Evolutionary conservation across 169 alveolate genomes (phyloP).

Genomic region (Perkinsus olseni): DNA sequence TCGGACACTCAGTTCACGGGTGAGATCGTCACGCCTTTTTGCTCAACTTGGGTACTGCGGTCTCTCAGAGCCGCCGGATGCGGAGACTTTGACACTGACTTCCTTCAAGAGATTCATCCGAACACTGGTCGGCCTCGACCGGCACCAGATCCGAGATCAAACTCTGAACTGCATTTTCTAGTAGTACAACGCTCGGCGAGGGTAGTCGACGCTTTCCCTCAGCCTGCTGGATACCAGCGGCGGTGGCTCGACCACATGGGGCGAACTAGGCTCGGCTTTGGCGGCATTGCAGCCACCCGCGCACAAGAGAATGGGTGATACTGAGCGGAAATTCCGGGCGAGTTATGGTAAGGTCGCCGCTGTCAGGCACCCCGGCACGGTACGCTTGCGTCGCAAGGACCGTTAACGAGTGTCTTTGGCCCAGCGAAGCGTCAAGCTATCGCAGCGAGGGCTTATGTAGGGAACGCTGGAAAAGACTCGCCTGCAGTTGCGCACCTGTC

Average conservation of each 20-base stretch:
- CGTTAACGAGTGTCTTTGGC: neutral
- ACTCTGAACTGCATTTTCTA: neutral
- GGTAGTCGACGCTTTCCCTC: neutral
- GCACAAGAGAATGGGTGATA: neutral
- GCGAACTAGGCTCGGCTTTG: neutral
- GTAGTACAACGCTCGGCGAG: neutral
- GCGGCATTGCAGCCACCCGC: neutral
- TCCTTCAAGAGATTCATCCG: neutral
- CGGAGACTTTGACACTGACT: neutral
- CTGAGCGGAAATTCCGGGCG: neutral
- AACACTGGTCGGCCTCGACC: neutral
- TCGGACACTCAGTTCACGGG: neutral
- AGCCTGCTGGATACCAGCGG: neutral
- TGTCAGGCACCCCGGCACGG: neutral
- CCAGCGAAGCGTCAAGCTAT: neutral
- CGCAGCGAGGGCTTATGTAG: neutral
- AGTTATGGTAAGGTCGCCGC: no score
- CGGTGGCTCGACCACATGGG: neutral
- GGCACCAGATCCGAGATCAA: neutral
- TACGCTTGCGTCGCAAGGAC: neutral
- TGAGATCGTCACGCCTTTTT: neutral
- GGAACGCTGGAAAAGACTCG: no score
- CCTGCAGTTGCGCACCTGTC: neutral
- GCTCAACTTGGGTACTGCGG: no score
- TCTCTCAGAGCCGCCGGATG: neutral